These are phyloP conservation scores for Parachaetomium inaequale DNA, from an alignment of 495 filamentous ascomycete genomes.

Conservation along the genomic window DNA sequence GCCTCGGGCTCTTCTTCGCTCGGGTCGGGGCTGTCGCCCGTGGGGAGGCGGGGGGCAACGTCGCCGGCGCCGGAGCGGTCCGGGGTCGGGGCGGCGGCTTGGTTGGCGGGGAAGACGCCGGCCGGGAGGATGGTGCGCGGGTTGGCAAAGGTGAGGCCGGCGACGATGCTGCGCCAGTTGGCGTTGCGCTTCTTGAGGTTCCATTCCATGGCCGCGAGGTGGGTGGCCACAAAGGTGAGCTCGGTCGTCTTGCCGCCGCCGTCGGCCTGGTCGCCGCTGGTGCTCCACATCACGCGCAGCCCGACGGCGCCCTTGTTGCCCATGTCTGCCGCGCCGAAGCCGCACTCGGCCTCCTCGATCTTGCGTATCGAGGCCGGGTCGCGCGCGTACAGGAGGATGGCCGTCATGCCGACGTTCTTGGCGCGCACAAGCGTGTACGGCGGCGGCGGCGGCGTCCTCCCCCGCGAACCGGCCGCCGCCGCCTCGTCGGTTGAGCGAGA, in stretches of 20 bases:
- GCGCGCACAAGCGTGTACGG: constrained; percentile 50
- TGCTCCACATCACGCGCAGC: constrained; percentile 58
- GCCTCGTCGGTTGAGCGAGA: not conserved
- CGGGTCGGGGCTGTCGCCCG: constrained; percentile 20
- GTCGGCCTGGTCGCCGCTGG: not conserved
- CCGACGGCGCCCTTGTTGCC: constrained; percentile 94
- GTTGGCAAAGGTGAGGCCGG: constrained; percentile 68
- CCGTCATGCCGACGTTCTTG: constrained; percentile 83
- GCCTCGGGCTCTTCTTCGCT: constrained; percentile 29
- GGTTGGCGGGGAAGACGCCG: constrained; percentile 19
- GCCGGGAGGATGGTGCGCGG: constrained; percentile 32
- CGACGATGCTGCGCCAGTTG: constrained; percentile 81
- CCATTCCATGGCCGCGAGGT: constrained; percentile 82
- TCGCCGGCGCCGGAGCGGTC: constrained; percentile 27
- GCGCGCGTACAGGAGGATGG: constrained; percentile 74
- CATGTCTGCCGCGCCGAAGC: constrained; percentile 79
- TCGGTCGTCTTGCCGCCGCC: constrained; percentile 46
- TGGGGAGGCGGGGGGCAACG: not conserved
- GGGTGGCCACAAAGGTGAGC: constrained; percentile 82
- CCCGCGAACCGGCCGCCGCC: not conserved
- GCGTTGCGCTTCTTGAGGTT: constrained; percentile 66
- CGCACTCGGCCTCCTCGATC: constrained; percentile 68
- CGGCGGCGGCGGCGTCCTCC: not conserved
- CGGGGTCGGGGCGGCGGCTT: constrained; percentile 2
- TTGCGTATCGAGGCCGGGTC: constrained; percentile 52